Conservation (phyloP, 768 basidiomycete genomes). For the Dioszegia crocea region DNA sequence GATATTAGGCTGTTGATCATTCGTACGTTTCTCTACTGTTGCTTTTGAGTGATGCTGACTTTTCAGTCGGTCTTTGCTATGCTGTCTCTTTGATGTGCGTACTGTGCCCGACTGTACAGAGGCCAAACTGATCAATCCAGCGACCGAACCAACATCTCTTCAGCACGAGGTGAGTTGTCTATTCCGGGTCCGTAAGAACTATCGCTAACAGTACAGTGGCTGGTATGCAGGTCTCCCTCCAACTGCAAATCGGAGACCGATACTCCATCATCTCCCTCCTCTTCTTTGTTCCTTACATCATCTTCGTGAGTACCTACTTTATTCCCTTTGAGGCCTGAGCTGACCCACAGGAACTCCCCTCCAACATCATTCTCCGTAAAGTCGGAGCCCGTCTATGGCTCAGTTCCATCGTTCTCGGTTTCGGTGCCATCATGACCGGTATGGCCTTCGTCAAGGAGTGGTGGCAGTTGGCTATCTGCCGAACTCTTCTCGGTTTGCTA, state of each 20-base stretch:
- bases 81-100: conserved; percentile 12
- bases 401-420: conserved; percentile 29
- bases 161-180: conserved; percentile 4
- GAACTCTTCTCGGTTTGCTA: conserved; percentile 42
- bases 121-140: conserved; percentile 2
- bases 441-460: conserved; percentile 45
- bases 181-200: not conserved
- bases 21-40: conserved; percentile 12
- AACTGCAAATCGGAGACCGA: conserved; percentile 39
- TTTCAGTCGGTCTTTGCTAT: conserved; percentile 15
- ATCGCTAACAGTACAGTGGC: conserved; percentile 30
- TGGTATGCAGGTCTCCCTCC: conserved; percentile 35
- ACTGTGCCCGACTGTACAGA: not conserved
- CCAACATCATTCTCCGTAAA: conserved; percentile 40
- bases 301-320: conserved; percentile 15
- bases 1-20: conserved; percentile 26
- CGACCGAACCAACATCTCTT: conserved; percentile 19
- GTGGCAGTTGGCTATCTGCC: conserved; percentile 37
- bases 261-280: conserved; percentile 42
- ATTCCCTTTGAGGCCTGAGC: not conserved
- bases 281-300: conserved; percentile 46
- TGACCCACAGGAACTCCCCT: conserved; percentile 33
- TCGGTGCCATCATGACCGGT: conserved; percentile 41
- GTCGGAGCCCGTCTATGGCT: conserved; percentile 35
- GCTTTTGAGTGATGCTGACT: conserved; percentile 1